Evolutionary conservation across 2,329 filamentous ascomycete genomes (phyloP).

Genomic region (Alternaria triticimaculans): DNA sequence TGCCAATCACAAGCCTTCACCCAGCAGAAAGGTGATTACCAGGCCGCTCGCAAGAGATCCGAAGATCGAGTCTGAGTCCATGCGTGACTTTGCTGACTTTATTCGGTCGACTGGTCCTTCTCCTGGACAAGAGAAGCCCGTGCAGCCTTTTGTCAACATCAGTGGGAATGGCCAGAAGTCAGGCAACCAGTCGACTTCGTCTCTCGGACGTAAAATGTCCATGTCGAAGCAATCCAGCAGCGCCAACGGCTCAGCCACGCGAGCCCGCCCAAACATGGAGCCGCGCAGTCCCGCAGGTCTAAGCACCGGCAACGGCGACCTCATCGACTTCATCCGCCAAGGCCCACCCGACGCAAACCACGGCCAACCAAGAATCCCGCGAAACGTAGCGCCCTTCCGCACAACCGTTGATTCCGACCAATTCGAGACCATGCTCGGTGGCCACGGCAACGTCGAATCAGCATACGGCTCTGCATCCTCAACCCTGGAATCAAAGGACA

Average conservation of each 20-base stretch:
- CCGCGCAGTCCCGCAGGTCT: conserved; percentile 73
- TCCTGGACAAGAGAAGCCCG: conserved; percentile 38
- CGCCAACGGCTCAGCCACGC: conserved; percentile 33
- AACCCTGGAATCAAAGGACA: conserved; percentile 49
- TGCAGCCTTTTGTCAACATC: conserved; percentile 44
- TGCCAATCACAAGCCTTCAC: conserved; percentile 29
- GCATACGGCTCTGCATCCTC: conserved; percentile 45
- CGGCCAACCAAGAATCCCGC: conserved; percentile 75
- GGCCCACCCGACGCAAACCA: conserved; percentile 71
- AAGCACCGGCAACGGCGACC: conserved; percentile 74
- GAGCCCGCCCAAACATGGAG: conserved; percentile 45
- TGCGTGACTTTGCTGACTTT: conserved; percentile 86
- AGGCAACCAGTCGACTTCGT: conserved; percentile 29
- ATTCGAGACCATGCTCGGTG: conserved; percentile 54
- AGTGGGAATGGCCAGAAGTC: conserved; percentile 24
- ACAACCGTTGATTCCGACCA: conserved; percentile 88
- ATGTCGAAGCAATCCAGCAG: conserved; percentile 24
- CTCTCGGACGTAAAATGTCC: conserved; percentile 40
- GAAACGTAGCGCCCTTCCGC: conserved; percentile 83
- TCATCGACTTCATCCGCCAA: conserved; percentile 94
- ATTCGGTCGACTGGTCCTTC: conserved; percentile 79
- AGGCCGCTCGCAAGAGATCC: conserved; percentile 70
- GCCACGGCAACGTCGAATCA: conserved; percentile 41
- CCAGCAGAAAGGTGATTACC: conserved; percentile 33
- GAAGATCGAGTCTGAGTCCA: conserved; percentile 72